Evolutionary conservation across 148 eudicot genomes (phyloP), one percentile per base, ranked within the genome.

Genomic region (Drosera capensis): DNA sequence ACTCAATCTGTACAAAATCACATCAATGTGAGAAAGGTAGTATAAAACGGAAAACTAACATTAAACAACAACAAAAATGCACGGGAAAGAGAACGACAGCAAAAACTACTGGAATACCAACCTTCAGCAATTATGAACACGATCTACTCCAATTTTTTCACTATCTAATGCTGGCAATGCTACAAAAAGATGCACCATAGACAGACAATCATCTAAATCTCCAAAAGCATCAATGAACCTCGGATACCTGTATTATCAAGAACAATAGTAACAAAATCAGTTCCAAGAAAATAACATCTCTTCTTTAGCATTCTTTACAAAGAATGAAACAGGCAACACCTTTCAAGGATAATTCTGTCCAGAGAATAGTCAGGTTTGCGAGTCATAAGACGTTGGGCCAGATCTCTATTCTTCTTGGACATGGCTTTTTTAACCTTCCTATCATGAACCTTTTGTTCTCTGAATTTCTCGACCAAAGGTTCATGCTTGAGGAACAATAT

Each of bases 131-230:
- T 68, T 80, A 54, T 90, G 97, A 55, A 90, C 68, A 43, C 77
- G 81, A 51, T 71, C 55, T 21, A 78, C 93, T 43, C 68, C 63
- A 25, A 90, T 72, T 46, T 84, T 78, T 45, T 90, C 85, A 64
- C 75, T 71, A 49, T 78, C 82, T 40, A 70, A 64, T 12, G 95
- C 80, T 36, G 97, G 95, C 57, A 90, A 60, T 28, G 95, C 78
- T 56, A 95, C 97, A 71, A 90, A 90, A 16, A 90, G 75, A 56
- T 84, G 95, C n/a, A 84, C 78, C 95, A 80, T 90, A 3, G 79
- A 64, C 18, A 90, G 82, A 52, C 87, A 73, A 46, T 90, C 97
- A 61, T 90, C 97, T 54, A 90, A 51, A 70, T 90, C 97, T 48
- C 97, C 68, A 40, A 90, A 62, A 1, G 95, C 95, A 56, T 90